Base-by-base conservation (phyloP, 257 asterid species). In the Penstemon barbatus region DNA sequence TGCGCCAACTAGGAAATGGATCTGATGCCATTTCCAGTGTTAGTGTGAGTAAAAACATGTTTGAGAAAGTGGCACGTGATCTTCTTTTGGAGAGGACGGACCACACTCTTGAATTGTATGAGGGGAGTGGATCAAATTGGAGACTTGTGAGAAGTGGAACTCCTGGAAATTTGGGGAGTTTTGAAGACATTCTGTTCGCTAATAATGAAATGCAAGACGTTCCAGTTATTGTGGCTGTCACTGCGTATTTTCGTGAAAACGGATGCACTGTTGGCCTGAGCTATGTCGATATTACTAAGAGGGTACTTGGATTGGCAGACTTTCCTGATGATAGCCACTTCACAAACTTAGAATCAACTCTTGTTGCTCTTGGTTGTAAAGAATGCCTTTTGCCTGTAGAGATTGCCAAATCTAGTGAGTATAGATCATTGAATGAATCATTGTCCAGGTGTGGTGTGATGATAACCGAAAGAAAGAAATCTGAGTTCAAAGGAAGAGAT, bases 201-300 rank as follows among this genome's bases (percentile, higher is more conserved):
- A 89, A 88, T 83, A 85, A 87, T 76, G 99, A 94, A 61, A 94
- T 94, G 99, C 97, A 83, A 74, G 97, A 94, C 79, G 81, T 96
- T 61, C 96, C 99, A 6, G 93, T 72, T 33, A 86, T 87, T 64
- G 89, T 82, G 68, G 94, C 97, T 49, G 70, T 91, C 51, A 68
- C 74, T 55, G 87, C 91, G 46, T 84, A 77, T 75, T 79, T 84
- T 25, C 85, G 87, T 46, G 96, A 89, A 74, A 89, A 83, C 77
- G 97, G 88, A 66, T 89, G 95, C 68, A 78, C 81, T 49, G 82
- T 94, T 78, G 99, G 97, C 57, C 73, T 91, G 75, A 87, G 95
- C 60, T 94, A 87, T 72, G 83, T 94, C 72, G 92, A 91, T 75
- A 78, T 87, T 65, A 78, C 95, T 51, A 91, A 83, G 78, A 86